Evolutionary conservation across 2,329 filamentous ascomycete species (phyloP).

Genomic region (Teratosphaeriaceae sp.): DNA sequence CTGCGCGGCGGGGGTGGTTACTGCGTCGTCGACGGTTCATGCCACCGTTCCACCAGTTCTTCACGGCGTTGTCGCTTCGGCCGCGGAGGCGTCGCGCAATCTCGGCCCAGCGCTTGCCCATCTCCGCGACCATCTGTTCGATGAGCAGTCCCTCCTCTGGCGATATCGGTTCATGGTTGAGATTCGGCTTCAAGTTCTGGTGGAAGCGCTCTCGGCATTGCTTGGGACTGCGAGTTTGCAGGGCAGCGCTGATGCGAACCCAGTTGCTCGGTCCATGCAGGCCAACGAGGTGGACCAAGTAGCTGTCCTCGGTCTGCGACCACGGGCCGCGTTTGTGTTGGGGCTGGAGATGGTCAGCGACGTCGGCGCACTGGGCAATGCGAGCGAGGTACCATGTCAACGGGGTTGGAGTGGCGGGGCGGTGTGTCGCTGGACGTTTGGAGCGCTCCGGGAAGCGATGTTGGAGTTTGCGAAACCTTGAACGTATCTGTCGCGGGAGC

Average conservation of each 20-base stretch:
- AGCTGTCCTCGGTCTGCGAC: slow-evolving; percentile 69
- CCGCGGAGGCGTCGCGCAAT: slow-evolving; percentile 77
- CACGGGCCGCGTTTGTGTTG: slow-evolving; percentile 71
- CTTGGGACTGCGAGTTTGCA: slow-evolving; percentile 77
- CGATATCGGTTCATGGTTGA: slow-evolving; percentile 69
- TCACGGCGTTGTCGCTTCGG: slow-evolving; percentile 89
- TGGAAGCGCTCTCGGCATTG: slow-evolving; percentile 93
- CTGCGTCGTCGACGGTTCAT: slow-evolving; percentile 65
- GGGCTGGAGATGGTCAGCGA: too few relatives aligned
- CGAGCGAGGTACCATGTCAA: too few relatives aligned
- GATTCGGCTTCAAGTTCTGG: slow-evolving; percentile 83
- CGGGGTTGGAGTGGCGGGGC: background rate
- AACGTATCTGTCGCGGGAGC: background rate
- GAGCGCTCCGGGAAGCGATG: background rate
- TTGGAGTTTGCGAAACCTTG: slow-evolving; percentile 1
- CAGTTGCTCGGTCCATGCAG: slow-evolving; percentile 53
- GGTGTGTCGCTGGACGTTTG: background rate
- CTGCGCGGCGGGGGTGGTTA: slow-evolving; percentile 30
- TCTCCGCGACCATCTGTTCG: slow-evolving; percentile 65
- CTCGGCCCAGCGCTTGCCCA: slow-evolving; percentile 88
- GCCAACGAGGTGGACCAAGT: slow-evolving; percentile 63
- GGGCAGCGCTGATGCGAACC: slow-evolving; percentile 69
- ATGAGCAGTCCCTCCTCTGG: slow-evolving; percentile 70
- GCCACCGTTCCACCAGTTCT: slow-evolving; percentile 97
- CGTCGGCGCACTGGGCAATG: background rate